These are phyloP conservation scores for Penicillium sclerotigenum DNA, from an alignment of 2,329 filamentous ascomycete genomes.

Conservation along the genomic window DNA sequence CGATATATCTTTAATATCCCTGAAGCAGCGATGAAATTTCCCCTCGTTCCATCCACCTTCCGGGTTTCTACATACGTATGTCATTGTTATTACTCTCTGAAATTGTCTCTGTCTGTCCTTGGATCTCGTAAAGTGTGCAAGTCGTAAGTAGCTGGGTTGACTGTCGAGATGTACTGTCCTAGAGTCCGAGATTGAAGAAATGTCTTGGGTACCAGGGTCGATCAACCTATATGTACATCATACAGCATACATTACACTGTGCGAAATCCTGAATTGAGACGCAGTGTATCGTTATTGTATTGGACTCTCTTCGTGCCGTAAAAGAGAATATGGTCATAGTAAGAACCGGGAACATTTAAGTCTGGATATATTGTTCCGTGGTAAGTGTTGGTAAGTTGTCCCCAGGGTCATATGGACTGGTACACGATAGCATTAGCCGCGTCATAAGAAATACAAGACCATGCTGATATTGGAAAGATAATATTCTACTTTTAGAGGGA, in stretches of 20 bases:
- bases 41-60: conserved; percentile 30
- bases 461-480: not conserved
- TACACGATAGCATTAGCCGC: not conserved
- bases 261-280: too few species aligned
- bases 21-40: conserved; percentile 38
- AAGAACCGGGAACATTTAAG: too few species aligned
- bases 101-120: not conserved
- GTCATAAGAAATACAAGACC: too few species aligned
- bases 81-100: conserved; percentile 23
- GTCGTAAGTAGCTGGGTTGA: not conserved
- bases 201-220: not conserved
- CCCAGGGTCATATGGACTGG: not conserved
- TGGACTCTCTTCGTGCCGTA: not conserved
- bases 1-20: conserved; percentile 43
- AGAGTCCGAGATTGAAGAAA: not conserved
- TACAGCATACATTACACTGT: not conserved
- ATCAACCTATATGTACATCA: not conserved
- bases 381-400: not conserved
- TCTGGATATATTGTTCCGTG: not conserved
- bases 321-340: not conserved
- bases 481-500: not conserved
- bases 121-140: not conserved
- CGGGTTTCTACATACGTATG: conserved; percentile 13
- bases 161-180: not conserved
- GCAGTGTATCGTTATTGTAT: not conserved